Percentiles rank a stretch among this genome's conserved stretches.
Conservation (phyloP, 495 filamentous ascomycete species). For the Cryomyces minteri region DNA sequence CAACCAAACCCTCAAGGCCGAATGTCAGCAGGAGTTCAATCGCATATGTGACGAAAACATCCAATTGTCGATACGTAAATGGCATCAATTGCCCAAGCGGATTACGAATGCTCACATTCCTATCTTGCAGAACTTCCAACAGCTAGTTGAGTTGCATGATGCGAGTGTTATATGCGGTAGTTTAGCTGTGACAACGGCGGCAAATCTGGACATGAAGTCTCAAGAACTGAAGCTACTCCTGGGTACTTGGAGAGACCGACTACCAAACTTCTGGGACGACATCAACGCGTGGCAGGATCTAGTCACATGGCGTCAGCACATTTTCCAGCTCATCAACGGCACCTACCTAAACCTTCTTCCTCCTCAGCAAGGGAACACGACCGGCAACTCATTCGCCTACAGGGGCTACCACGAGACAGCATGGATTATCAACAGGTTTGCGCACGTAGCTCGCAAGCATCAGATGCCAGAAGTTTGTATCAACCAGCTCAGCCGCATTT, state of each 20-base stretch:
- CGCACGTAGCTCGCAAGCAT: conserved; percentile 93
- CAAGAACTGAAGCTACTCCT: conserved; percentile 89
- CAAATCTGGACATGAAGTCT: conserved; percentile 83
- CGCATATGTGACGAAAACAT: conserved; percentile 88
- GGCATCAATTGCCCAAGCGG: conserved; percentile 85
- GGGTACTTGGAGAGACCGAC: conserved; percentile 82
- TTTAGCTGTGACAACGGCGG: conserved; percentile 60
- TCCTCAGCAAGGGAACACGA: conserved; percentile 55
- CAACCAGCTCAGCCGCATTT: conserved; percentile 88
- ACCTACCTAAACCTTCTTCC: conserved; percentile 81
- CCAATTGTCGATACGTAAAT: conserved; percentile 89
- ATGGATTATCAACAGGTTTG: conserved; percentile 99
- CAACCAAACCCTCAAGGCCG: conserved; percentile 38
- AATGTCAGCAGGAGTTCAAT: conserved; percentile 63
- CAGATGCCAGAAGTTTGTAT: conserved; percentile 95
- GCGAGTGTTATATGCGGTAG: conserved; percentile 89
- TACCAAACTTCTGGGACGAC: conserved; percentile 98
- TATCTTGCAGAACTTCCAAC: conserved; percentile 91
- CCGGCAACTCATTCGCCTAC: conserved; percentile 83
- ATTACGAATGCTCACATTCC: conserved; percentile 95
- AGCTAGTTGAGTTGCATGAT: conserved; percentile 95
- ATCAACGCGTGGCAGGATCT: conserved; percentile 98
- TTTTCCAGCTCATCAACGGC: conserved; percentile 90
- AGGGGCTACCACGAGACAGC: conserved; percentile 96
- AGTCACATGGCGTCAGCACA: conserved; percentile 97